These are phyloP conservation scores for Globisporangium lucens DNA, from an alignment of 352 stramenopile genomes.

Conservation along the genomic window DNA sequence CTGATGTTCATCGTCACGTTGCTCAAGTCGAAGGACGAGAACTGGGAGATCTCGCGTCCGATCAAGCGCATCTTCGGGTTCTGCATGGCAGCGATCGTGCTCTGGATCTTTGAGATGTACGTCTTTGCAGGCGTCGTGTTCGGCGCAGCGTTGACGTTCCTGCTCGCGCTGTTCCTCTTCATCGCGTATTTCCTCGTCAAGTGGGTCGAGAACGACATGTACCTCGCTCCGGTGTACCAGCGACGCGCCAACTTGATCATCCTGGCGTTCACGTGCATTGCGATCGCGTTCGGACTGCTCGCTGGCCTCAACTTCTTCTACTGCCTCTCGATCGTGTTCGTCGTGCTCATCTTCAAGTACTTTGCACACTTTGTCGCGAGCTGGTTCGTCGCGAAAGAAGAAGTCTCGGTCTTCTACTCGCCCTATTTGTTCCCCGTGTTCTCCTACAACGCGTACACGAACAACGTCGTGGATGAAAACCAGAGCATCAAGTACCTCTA, in stretches of 20 bases:
- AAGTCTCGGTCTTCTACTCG: slow-evolving; percentile 76
- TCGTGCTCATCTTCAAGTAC: slow-evolving; percentile 80
- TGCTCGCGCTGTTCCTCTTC: slow-evolving; percentile 64
- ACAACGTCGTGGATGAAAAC: slow-evolving; percentile 90
- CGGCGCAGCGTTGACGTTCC: slow-evolving; percentile 54
- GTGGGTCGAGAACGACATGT: slow-evolving; percentile 84
- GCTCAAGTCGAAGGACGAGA: slow-evolving; percentile 74
- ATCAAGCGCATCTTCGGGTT: slow-evolving; percentile 38
- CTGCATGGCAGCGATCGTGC: slow-evolving; percentile 30
- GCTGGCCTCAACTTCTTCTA: slow-evolving; percentile 76
- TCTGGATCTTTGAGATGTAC: slow-evolving; percentile 83
- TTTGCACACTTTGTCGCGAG: slow-evolving; percentile 52
- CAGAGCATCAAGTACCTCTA: slow-evolving; percentile 66
- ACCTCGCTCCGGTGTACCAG: slow-evolving; percentile 66
- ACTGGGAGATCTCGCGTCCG: slow-evolving; percentile 54
- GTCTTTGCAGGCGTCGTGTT: slow-evolving; percentile 54
- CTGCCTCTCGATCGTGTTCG: slow-evolving; percentile 81
- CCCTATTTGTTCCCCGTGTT: slow-evolving; percentile 90
- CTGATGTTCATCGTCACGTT: slow-evolving; percentile 70
- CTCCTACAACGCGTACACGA: slow-evolving; percentile 88
- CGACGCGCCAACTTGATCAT: slow-evolving; percentile 44
- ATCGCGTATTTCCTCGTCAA: slow-evolving; percentile 76
- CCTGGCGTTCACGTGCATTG: slow-evolving; percentile 25
- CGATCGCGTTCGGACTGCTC: slow-evolving; percentile 42
- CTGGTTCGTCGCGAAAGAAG: slow-evolving; percentile 62